Base-by-base conservation (phyloP, 805 yeast species). In the Kodamaea nitidulidarum region DNA sequence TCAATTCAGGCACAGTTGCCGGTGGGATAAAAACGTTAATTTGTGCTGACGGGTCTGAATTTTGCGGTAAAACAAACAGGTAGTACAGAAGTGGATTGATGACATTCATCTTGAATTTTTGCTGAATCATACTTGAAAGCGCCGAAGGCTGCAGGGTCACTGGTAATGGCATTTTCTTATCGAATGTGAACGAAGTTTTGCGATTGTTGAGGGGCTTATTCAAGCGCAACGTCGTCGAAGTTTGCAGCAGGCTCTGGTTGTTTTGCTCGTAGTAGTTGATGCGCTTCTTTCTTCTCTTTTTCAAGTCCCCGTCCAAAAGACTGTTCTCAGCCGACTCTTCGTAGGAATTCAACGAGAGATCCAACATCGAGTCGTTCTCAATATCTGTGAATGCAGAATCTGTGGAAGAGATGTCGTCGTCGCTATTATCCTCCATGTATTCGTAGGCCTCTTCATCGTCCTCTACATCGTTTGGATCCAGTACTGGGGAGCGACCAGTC, bases 311-410 rank as follows among this genome's bases (percentile, higher is more conserved):
- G 3, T 20, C 32, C 14, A 37, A 37, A 20, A 30, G 26, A 8
- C 40, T 32, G 32, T 35, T 36, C 6, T 26, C 14, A 26, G 15
- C 31, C 6, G 40, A 37, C 24, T 37, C 40, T 16, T 17, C 52
- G 31, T 48, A 57, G 1, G 63, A 56, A 22, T 50, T 56, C 15
- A 60, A 40, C 11, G 42, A 60, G 10, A 58, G 47, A 27, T 52
- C 65, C 24, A 60, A 45, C n/a, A 63, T 51, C 2, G 70, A 65
- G 27, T 61, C 69, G 4, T 58, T 58, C 35, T 68, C 73, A 8
- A 67, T 61, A 35, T 68, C 74, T 0, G 72, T 69, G 41, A 68
- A 66, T 10, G 70, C 71, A 2, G 73, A 66, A 33, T 69, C 73
- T 5, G 59, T 48, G 7, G 65, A 55, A 0, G 65, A 58, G 3